phyloP scores from a whole-genome alignment of 2,329 filamentous ascomycete genomes.

The Xylariaceae sp. region DNA sequence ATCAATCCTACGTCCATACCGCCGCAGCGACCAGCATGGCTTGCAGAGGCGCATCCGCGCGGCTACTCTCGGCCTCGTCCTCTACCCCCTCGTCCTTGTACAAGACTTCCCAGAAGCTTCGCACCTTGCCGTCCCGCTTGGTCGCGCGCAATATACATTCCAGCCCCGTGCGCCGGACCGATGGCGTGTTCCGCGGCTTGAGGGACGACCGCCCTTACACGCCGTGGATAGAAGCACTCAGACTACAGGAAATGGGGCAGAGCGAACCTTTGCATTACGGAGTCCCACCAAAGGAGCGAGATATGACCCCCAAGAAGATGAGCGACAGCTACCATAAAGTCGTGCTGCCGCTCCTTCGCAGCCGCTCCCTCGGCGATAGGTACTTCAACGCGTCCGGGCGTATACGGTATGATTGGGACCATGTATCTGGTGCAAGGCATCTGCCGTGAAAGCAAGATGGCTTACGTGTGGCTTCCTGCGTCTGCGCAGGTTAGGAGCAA shows the following conservation, averaged over 20 bases:
- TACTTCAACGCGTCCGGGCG: constrained; percentile 74
- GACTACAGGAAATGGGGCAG: constrained; percentile 46
- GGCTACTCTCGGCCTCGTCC: constrained; percentile 14
- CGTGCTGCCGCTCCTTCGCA: constrained; percentile 65
- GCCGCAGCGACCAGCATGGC: constrained; percentile 15
- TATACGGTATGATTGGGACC: constrained; percentile 50
- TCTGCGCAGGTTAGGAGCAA: constrained; percentile 55
- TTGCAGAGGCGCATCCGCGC: constrained; percentile 15
- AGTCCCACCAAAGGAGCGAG: constrained; percentile 42
- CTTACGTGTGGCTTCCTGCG: background rate
- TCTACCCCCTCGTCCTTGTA: background rate
- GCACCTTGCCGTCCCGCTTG: background rate
- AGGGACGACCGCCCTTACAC: constrained; percentile 39
- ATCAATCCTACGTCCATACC: too few relatives aligned
- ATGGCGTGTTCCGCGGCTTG: constrained; percentile 38
- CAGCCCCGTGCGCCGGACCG: constrained; percentile 29
- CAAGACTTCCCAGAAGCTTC: background rate
- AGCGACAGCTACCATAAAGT: constrained; percentile 66
- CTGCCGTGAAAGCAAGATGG: background rate
- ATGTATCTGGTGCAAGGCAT: background rate
- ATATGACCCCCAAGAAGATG: constrained; percentile 65
- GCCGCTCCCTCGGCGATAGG: constrained; percentile 72
- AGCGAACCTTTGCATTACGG: constrained; percentile 25
- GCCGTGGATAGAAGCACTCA: constrained; percentile 67
- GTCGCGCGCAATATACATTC: constrained; percentile 24